A percentile compares a stretch with the other conserved stretches of the same genome.
Conservation (phyloP, 345 rosid species). For the Carallia pectinifolia region DNA sequence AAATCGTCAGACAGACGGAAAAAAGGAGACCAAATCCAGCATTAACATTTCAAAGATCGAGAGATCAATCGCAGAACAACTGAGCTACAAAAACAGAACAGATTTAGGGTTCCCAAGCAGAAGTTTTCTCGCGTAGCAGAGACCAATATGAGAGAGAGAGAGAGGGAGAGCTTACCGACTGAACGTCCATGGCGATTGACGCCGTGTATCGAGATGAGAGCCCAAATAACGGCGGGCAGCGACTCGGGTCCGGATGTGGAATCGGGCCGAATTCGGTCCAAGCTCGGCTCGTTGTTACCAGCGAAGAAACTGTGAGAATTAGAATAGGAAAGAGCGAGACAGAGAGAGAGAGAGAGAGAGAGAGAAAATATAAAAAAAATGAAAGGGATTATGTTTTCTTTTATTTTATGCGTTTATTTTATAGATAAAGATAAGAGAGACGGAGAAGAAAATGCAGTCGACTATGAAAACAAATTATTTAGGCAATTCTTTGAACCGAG, state of each 20-base stretch:
- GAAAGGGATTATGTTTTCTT: too few species aligned
- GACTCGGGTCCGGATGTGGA: background rate
- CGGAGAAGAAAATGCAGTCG: constrained; percentile 22
- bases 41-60: background rate
- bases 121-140: constrained; percentile 17
- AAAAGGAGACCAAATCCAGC: constrained; percentile 22
- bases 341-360: background rate
- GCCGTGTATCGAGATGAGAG: background rate
- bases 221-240: background rate
- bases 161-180: constrained; percentile 45
- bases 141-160: background rate
- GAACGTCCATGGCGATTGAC: constrained; percentile 25
- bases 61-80: background rate
- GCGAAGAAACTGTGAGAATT: constrained; percentile 33
- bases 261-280: constrained; percentile 34
- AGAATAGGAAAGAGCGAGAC: constrained; percentile 10
- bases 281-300: constrained; percentile 13
- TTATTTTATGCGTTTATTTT: background rate
- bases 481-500: constrained; percentile 6
- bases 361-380: too few species aligned
- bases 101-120: constrained; percentile 20
- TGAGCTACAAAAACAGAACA: constrained; percentile 5
- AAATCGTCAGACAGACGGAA: constrained; percentile 17
- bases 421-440: constrained; percentile 19
- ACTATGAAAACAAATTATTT: constrained; percentile 11